Evolutionary conservation across 139 green algal species (phyloP).

Genomic region (Picochlorum sp.): DNA sequence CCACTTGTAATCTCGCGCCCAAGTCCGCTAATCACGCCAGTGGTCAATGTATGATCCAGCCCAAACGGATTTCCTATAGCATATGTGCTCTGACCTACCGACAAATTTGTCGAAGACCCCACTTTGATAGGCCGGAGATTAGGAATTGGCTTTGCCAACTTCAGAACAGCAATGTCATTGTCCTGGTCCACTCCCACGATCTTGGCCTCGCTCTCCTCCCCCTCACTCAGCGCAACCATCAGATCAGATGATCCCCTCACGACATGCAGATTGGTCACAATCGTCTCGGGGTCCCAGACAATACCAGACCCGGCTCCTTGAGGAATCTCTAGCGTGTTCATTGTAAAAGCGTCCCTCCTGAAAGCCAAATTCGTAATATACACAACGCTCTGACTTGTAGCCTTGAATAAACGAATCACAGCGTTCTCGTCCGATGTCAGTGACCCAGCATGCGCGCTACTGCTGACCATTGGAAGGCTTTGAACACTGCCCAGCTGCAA

Average conservation of each 20-base stretch:
- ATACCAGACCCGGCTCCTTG: constrained; percentile 56
- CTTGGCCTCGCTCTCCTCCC: constrained; percentile 48
- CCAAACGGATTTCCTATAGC: constrained; percentile 87
- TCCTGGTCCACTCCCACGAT: constrained; percentile 65
- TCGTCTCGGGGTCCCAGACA: constrained; percentile 51
- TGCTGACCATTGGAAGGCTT: constrained; percentile 3
- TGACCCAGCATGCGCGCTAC: not conserved
- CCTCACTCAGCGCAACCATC: constrained; percentile 53
- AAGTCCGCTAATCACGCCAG: constrained; percentile 32
- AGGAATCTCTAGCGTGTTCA: constrained; percentile 58
- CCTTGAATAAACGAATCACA: constrained; percentile 53
- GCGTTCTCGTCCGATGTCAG: constrained; percentile 29
- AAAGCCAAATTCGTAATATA: constrained; percentile 64
- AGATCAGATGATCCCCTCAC: constrained; percentile 39
- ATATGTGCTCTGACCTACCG: constrained; percentile 69
- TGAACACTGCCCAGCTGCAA: too few species aligned
- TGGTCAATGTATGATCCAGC: constrained; percentile 77
- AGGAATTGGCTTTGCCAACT: constrained; percentile 15
- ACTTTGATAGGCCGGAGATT: constrained; percentile 25
- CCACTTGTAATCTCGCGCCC: constrained; percentile 39
- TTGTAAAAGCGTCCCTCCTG: constrained; percentile 51
- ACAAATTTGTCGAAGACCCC: constrained; percentile 37
- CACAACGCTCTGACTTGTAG: constrained; percentile 54
- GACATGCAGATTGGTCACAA: constrained; percentile 68
- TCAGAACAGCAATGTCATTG: constrained; percentile 70